phyloP scores from a whole-genome alignment of 2,329 filamentous ascomycete species.

The Arthrobotrys musiformis region DNA sequence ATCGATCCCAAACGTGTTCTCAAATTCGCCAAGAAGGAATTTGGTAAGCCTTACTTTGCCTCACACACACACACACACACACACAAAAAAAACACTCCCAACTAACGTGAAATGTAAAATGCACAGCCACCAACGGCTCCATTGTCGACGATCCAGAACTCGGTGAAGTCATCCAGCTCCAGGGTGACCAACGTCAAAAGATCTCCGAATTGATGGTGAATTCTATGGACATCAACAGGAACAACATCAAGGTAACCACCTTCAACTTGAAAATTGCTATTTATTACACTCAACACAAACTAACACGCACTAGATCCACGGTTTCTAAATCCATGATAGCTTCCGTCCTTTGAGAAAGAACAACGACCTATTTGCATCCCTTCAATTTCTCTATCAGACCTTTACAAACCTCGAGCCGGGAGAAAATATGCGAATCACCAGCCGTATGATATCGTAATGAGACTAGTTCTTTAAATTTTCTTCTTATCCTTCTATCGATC shows the following conservation, averaged over 20 bases:
- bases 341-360: conserved; percentile 32
- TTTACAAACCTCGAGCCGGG: conserved; percentile 4
- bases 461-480: background rate
- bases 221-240: conserved; percentile 13
- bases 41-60: conserved; percentile 70
- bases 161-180: conserved; percentile 99
- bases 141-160: conserved; percentile 95
- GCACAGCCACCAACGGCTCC: conserved; percentile 96
- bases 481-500: conserved; percentile 1
- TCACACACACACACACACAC: too few species aligned
- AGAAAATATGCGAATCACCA: conserved; percentile 20
- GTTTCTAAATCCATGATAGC: conserved; percentile 47
- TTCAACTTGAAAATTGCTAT: background rate
- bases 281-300: conserved; percentile 4
- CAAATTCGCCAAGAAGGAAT: conserved; percentile 99
- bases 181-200: conserved; percentile 99
- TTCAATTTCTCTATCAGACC: conserved; percentile 41
- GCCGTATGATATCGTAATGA: conserved; percentile 22
- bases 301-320: conserved; percentile 28
- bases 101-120: conserved; percentile 59
- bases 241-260: conserved; percentile 26
- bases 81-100: background rate
- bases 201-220: conserved; percentile 79
- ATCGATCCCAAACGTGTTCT: conserved; percentile 99
- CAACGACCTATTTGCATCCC: conserved; percentile 39